Conservation (phyloP, 352 stramenopile genomes). For the Globisporangium cederbergense region DNA sequence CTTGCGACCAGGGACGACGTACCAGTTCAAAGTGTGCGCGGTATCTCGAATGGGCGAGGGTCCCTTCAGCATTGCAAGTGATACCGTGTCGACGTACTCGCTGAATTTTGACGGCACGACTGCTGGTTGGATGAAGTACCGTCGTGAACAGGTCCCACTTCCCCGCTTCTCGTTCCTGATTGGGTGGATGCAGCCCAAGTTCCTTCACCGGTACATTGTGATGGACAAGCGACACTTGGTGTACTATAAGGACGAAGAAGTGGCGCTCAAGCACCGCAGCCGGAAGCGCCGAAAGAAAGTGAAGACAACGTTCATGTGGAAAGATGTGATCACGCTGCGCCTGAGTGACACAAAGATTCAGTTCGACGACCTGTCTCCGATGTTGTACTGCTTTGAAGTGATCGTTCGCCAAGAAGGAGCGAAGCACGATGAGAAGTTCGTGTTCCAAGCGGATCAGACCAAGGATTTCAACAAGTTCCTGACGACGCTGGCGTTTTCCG, state of each 20-base stretch:
- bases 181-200: slow-evolving; percentile 71
- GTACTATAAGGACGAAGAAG: slow-evolving; percentile 83
- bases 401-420: slow-evolving; percentile 49
- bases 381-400: slow-evolving; percentile 79
- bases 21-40: slow-evolving; percentile 85
- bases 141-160: slow-evolving; percentile 49
- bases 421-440: slow-evolving; percentile 64
- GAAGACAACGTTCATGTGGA: slow-evolving; percentile 73
- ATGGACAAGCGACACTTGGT: slow-evolving; percentile 67
- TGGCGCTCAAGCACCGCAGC: slow-evolving; percentile 74
- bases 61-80: slow-evolving; percentile 70
- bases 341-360: slow-evolving; percentile 75
- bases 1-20: slow-evolving; percentile 72
- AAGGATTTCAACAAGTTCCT: slow-evolving; percentile 84
- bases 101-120: slow-evolving; percentile 80
- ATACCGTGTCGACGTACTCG: slow-evolving; percentile 63
- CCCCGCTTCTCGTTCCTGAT: slow-evolving; percentile 50
- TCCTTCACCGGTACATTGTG: slow-evolving; percentile 79
- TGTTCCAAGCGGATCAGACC: slow-evolving; percentile 68
- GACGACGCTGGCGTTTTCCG: slow-evolving; percentile 58
- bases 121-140: slow-evolving; percentile 86
- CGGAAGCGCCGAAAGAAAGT: slow-evolving; percentile 71
- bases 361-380: slow-evolving; percentile 80
- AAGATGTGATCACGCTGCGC: slow-evolving; percentile 52
- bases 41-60: slow-evolving; percentile 86